Percentiles rank a stretch among this genome's conserved stretches.
Evolutionary conservation across 139 green algal genomes (phyloP).

Genomic region (Chlorella sp.): DNA sequence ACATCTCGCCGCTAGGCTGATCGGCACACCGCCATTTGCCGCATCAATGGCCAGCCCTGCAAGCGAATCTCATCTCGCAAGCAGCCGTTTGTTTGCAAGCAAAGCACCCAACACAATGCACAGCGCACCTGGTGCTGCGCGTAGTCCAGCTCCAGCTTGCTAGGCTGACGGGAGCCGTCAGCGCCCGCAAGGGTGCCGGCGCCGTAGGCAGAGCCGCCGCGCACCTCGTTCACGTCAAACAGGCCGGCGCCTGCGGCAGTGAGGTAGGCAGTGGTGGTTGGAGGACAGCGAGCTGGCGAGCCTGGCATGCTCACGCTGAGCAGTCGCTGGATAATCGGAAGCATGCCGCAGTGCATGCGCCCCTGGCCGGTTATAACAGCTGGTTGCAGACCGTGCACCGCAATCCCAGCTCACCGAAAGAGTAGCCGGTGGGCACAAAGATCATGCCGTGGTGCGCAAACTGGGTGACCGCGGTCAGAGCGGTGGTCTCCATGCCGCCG

Average conservation of each 20-base stretch:
- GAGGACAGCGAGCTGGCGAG: background rate
- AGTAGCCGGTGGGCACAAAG: constrained; percentile 46
- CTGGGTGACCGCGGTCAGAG: constrained; percentile 57
- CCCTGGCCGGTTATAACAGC: too few species aligned
- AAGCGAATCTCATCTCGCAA: too few species aligned
- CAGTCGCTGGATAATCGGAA: too few species aligned
- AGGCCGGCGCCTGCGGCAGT: background rate
- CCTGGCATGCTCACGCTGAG: too few species aligned
- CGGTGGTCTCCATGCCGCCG: constrained; percentile 62
- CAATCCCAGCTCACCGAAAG: constrained; percentile 45
- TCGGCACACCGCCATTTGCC: too few species aligned
- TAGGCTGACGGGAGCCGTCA: constrained; percentile 73
- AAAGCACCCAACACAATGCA: too few species aligned
- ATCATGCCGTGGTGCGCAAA: constrained; percentile 62
- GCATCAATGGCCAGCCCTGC: too few species aligned
- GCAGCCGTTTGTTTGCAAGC: too few species aligned
- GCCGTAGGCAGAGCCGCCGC: constrained; percentile 79
- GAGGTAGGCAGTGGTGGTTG: background rate
- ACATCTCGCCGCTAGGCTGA: too few species aligned
- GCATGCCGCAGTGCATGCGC: too few species aligned
- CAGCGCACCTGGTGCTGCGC: constrained; percentile 58
- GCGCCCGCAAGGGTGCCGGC: constrained; percentile 71
- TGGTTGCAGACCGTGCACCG: too few species aligned
- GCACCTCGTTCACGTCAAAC: constrained; percentile 49
- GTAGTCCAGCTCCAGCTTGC: constrained; percentile 71